A percentile compares a stretch with the other conserved stretches of the same genome.
Evolutionary conservation across 164 flowering plant species (phyloP).

Genomic region (Vitis cinerea): DNA sequence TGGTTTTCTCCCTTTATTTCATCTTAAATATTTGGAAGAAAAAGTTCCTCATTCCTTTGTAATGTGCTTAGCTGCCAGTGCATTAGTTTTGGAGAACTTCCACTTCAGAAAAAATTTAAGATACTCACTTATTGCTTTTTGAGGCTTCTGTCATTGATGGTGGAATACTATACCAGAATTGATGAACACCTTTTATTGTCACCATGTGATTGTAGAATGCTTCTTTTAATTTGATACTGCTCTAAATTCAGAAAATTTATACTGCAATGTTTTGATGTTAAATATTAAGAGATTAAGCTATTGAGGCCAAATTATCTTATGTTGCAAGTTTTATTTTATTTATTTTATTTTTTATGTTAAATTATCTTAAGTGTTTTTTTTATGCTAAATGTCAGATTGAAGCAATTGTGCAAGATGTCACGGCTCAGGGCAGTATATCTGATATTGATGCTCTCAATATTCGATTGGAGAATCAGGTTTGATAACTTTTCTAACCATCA

Average conservation of each 20-base stretch:
- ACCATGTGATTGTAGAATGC: background rate
- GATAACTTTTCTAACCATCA: background rate
- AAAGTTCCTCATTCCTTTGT: background rate
- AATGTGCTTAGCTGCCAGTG: background rate
- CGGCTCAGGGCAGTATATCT: slow-evolving; percentile 68
- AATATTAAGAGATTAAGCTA: background rate
- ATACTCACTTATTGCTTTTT: background rate
- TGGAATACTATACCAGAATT: background rate
- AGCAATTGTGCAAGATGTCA: slow-evolving; percentile 67
- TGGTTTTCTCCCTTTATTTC: background rate
- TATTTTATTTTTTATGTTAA: background rate
- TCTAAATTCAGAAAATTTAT: background rate
- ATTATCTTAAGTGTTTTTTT: background rate
- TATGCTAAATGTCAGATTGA: slow-evolving; percentile 57
- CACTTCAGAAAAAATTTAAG: background rate
- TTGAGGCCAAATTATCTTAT: background rate
- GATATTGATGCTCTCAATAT: slow-evolving; percentile 68
- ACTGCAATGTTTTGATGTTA: background rate
- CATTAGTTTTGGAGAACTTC: background rate
- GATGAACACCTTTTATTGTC: background rate
- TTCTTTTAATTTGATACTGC: background rate
- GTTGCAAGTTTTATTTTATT: background rate
- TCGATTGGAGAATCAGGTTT: slow-evolving; percentile 72
- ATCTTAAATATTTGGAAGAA: background rate
- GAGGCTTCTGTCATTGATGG: background rate